A percentile compares a stretch with the other conserved stretches of the same genome.
Conservation (phyloP, 768 basidiomycete species). For the Dentipellis sp. region DNA sequence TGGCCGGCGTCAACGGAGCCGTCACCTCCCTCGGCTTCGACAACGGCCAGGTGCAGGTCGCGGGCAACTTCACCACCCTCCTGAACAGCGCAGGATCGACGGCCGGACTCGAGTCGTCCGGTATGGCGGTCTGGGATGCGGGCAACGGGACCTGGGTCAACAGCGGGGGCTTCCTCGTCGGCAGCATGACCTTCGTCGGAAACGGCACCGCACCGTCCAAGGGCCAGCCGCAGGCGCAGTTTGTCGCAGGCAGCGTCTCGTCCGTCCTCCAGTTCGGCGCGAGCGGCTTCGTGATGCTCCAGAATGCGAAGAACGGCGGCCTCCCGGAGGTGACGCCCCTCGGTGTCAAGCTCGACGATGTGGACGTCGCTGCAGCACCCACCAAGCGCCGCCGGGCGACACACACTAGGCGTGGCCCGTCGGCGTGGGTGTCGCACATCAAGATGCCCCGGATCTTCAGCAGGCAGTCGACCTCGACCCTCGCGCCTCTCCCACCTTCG, state of each 20-base stretch:
- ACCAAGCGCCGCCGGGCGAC: slow-evolving; percentile 28
- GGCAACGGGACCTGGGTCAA: slow-evolving; percentile 55
- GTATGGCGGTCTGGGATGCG: slow-evolving; percentile 73
- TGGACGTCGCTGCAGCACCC: slow-evolving; percentile 22
- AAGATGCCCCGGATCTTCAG: slow-evolving; percentile 35
- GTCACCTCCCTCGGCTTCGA: slow-evolving; percentile 54
- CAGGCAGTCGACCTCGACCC: slow-evolving; percentile 38
- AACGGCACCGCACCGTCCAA: slow-evolving; percentile 48
- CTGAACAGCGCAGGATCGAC: slow-evolving; percentile 26
- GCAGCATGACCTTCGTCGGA: slow-evolving; percentile 58
- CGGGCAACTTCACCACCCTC: slow-evolving; percentile 65
- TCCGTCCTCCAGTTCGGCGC: slow-evolving; percentile 59
- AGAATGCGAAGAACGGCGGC: slow-evolving; percentile 44
- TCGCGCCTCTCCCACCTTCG: slow-evolving; percentile 44
- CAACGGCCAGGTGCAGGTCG: slow-evolving; percentile 47
- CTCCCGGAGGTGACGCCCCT: slow-evolving; percentile 52
- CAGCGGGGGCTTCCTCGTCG: slow-evolving; percentile 64
- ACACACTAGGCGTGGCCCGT: slow-evolving; percentile 25
- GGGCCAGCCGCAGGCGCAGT: slow-evolving; percentile 35
- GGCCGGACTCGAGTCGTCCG: slow-evolving; percentile 33
- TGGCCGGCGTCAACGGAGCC: slow-evolving; percentile 65
- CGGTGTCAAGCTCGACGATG: slow-evolving; percentile 41
- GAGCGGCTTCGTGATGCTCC: slow-evolving; percentile 69
- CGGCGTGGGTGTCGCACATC: slow-evolving; percentile 41
- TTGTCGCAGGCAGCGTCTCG: slow-evolving; percentile 59